Conservation (phyloP, 192 early-diverging fungal genomes). For the Coemansia sp. region DNA sequence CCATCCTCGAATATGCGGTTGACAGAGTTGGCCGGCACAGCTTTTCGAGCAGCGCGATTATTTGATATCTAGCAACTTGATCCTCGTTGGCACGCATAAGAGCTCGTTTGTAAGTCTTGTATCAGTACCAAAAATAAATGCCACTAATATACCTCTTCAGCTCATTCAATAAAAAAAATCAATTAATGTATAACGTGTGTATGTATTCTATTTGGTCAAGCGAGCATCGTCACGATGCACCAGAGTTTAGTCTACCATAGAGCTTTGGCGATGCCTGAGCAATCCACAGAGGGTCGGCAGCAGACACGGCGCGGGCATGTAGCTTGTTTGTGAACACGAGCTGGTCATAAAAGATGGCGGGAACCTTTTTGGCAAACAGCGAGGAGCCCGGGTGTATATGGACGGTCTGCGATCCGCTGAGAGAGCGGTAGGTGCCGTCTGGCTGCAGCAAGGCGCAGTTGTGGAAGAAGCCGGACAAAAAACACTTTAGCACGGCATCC, state of each 20-base stretch:
- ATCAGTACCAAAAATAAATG: not conserved
- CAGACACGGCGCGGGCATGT: conserved; percentile 81
- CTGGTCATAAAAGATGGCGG: conserved; percentile 86
- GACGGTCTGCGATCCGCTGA: conserved; percentile 61
- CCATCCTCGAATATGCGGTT: conserved; percentile 77
- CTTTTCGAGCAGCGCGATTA: conserved; percentile 73
- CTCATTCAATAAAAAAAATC: not conserved
- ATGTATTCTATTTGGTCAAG: too few relatives aligned
- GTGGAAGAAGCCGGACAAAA: conserved; percentile 84
- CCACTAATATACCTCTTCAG: not conserved
- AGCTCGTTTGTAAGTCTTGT: too few relatives aligned
- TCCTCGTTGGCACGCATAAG: too few relatives aligned
- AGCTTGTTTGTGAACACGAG: conserved; percentile 84
- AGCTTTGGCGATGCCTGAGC: conserved; percentile 74
- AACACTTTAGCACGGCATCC: conserved; percentile 76
- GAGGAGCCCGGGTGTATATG: conserved; percentile 86
- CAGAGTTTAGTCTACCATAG: conserved; percentile 36
- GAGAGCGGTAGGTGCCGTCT: conserved; percentile 75
- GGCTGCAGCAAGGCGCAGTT: conserved; percentile 85
- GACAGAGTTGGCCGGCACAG: conserved; percentile 73
- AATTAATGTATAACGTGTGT: too few relatives aligned
- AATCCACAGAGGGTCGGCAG: conserved; percentile 80
- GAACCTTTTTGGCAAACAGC: conserved; percentile 73
- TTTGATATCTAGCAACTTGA: conserved; percentile 49
- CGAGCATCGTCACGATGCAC: not conserved